These are phyloP conservation scores for Prunus yedoensis DNA, from an alignment of 331 rosid species.

Conservation along the genomic window DNA sequence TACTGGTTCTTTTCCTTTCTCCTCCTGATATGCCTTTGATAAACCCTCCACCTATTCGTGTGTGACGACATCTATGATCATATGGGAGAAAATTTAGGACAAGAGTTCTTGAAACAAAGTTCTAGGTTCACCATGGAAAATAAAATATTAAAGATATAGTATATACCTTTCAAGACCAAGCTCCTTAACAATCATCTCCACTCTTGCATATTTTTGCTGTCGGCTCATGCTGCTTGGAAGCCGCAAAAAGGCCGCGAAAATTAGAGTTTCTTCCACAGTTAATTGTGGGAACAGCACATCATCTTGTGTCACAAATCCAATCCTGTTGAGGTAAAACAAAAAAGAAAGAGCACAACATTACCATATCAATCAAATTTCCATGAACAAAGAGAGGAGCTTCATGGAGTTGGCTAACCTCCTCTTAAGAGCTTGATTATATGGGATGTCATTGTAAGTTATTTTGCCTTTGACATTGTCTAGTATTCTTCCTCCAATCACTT, in stretches of 20 bases:
- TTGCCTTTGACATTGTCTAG: constrained; percentile 69
- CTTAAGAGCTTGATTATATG: constrained; percentile 65
- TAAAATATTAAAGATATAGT: background rate
- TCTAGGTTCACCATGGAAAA: background rate
- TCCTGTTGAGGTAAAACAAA: constrained; percentile 38
- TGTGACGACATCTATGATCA: constrained; percentile 78
- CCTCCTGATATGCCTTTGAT: constrained; percentile 88
- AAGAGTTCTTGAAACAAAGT: constrained; percentile 2
- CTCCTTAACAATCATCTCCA: constrained; percentile 51
- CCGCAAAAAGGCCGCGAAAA: constrained; percentile 81
- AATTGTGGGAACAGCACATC: constrained; percentile 84
- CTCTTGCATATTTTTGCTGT: constrained; percentile 44
- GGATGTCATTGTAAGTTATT: constrained; percentile 74
- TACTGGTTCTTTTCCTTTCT: constrained; percentile 86
- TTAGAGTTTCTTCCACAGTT: constrained; percentile 87
- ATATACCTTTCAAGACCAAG: constrained; percentile 58
- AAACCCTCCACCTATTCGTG: constrained; percentile 81
- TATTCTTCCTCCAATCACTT: constrained; percentile 83
- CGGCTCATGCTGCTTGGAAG: constrained; percentile 65
- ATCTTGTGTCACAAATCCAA: constrained; percentile 98
- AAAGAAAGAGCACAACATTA: background rate
- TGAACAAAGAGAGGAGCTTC: background rate
- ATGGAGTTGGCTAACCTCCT: constrained; percentile 54
- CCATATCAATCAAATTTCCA: background rate
- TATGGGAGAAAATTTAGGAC: constrained; percentile 24